These are phyloP conservation scores for Tinospora cordifolia DNA, from an alignment of 164 flowering plant species.

Conservation along the genomic window DNA sequence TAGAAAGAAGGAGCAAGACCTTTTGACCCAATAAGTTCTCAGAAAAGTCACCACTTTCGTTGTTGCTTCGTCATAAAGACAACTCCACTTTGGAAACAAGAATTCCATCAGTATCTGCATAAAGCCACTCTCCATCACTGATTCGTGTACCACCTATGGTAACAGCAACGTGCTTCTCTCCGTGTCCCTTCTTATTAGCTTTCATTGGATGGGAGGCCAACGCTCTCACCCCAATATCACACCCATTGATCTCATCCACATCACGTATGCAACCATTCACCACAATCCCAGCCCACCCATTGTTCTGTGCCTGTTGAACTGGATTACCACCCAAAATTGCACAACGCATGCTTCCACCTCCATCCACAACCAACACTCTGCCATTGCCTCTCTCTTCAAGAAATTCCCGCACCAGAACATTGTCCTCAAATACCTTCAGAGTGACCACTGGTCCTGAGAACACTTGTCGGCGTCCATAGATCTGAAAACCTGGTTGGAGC, in stretches of 20 bases:
- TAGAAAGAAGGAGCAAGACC: too few relatives aligned
- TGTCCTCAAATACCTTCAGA: conserved; percentile 19
- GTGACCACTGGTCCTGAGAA: conserved; percentile 19
- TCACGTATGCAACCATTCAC: conserved; percentile 18
- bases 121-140: conserved; percentile 19
- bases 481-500: conserved; percentile 17
- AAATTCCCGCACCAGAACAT: conserved; percentile 16
- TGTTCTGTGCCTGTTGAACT: conserved; percentile 17
- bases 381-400: conserved; percentile 19
- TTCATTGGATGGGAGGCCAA: conserved; percentile 20
- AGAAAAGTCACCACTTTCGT: too few relatives aligned
- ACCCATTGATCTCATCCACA: conserved; percentile 19
- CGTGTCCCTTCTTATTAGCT: conserved; percentile 14
- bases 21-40: too few relatives aligned
- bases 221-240: conserved; percentile 19
- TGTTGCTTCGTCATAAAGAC: conserved; percentile 7
- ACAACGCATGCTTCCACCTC: conserved; percentile 19
- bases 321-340: conserved; percentile 22
- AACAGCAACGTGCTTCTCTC: conserved; percentile 15
- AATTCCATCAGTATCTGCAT: conserved; percentile 19
- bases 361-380: conserved; percentile 19
- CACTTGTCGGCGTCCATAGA: conserved; percentile 16
- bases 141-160: conserved; percentile 17
- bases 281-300: conserved; percentile 18
- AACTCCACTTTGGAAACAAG: conserved; percentile 15